Evolutionary conservation across 148 eudicot species (phyloP).

Genomic region (Simmondsia chinensis): DNA sequence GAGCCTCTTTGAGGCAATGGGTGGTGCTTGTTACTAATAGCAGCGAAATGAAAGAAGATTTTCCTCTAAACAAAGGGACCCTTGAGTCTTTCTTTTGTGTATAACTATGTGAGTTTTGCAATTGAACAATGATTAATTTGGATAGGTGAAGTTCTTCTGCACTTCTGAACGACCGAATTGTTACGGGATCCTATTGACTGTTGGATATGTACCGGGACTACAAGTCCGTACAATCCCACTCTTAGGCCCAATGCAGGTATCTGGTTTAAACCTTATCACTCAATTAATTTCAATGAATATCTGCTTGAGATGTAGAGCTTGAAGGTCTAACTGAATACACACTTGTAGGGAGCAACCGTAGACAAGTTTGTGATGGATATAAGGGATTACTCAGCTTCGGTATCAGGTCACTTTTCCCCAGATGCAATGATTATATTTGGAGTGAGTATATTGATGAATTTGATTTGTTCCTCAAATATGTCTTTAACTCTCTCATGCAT

Average conservation of each 20-base stretch:
- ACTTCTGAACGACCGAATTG: neutral
- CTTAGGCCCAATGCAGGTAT: constrained; percentile 8
- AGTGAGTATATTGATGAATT: constrained; percentile 38
- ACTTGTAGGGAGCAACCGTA: constrained; percentile 17
- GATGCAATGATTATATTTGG: constrained; percentile 72
- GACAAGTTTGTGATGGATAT: constrained; percentile 68
- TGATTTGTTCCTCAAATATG: constrained; percentile 1
- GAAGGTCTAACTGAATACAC: neutral
- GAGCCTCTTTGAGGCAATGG: no score
- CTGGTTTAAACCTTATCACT: neutral
- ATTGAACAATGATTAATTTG: constrained; percentile 21
- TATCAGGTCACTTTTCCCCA: constrained; percentile 57
- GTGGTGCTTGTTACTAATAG: neutral
- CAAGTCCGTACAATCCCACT: constrained; percentile 49
- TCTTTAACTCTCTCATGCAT: neutral
- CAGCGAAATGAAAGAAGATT: neutral
- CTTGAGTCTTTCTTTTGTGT: no score
- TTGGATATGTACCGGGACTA: constrained; percentile 82
- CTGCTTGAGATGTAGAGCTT: neutral
- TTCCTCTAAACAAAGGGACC: no score
- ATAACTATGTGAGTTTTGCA: no score
- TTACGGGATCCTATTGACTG: constrained; percentile 47
- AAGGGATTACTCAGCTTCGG: constrained; percentile 34
- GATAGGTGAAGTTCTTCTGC: constrained; percentile 53
- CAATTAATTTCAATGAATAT: neutral